Evolutionary conservation across 1,284 basidiomycete species (phyloP), one percentile per base, ranked within the genome.

Genomic region (Austroboletus olivaceoglutinosus): DNA sequence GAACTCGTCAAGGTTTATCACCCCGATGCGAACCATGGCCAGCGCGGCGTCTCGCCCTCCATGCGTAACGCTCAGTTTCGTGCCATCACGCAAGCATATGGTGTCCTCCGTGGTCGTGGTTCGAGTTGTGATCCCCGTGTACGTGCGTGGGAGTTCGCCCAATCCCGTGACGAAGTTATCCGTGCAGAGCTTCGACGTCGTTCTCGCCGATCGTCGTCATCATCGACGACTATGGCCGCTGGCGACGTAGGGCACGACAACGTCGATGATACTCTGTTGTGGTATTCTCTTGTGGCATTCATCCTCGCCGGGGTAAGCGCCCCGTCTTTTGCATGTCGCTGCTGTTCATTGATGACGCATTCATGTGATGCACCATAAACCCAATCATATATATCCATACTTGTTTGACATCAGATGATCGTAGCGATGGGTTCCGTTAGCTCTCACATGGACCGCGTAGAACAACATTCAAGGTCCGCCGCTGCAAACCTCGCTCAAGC

Each of bases 1-100:
- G 77, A 81, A 33, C 74, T 81, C 36, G 80, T 77, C 37, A 76
- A 76, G n/a, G 56, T 69, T 43, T 72, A 81, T 57, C 79, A 81
- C 54, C 78, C 79, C 7, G 80, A 81, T 53, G 70, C 71, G 5
- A 65, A 68, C 4, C 59, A 56, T 2, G 64, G 62, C 23, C 67
- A 70, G 23, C 54, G 56, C 39, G 48, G 75, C 8, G 55, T 73
- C 13, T 53, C 73, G 6, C 43, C 46, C 2, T 52, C 64, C 11
- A 61, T 73, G 34, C 72, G 73, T 13, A 76, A 75, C 48, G 61
- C 70, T 5, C 75, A 72, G 13, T 82, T 82, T 57, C 78, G 78
- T 44, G 70, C 75, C 33, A 71, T 81, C 42, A 72, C 73, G 1
- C 65, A 70, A 19, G 80, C 80, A 1, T 81, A 82, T 50, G 75